Evolutionary conservation across 371 early-diverging fungal genomes (phyloP).

Genomic region (Mortierella sp.): DNA sequence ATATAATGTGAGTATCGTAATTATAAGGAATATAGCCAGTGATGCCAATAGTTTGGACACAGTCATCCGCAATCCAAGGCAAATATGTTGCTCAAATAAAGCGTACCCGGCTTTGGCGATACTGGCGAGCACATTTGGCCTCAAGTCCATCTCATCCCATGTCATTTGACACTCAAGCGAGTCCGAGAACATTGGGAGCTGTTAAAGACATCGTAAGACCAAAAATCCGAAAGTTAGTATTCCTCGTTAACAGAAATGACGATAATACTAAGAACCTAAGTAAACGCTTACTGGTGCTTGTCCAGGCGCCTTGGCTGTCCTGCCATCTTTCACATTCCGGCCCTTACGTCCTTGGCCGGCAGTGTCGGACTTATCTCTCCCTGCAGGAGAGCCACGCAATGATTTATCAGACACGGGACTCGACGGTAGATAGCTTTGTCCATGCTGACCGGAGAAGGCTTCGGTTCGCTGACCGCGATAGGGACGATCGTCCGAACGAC

Average conservation of each 20-base stretch:
- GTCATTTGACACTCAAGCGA: conserved; percentile 46
- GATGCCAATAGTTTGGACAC: no score
- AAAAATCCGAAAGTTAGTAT: not conserved
- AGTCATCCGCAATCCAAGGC: no score
- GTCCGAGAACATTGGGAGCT: conserved; percentile 29
- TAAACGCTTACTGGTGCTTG: not conserved
- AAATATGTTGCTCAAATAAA: no score
- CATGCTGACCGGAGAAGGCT: conserved; percentile 4
- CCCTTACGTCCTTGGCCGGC: not conserved
- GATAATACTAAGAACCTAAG: no score
- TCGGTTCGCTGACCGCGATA: conserved; percentile 5
- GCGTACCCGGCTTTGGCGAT: conserved; percentile 41
- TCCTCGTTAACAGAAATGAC: no score
- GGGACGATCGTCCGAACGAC: not conserved
- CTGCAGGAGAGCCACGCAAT: conserved; percentile 6
- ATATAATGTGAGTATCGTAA: no score
- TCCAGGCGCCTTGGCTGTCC: not conserved
- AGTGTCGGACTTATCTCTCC: conserved; percentile 4
- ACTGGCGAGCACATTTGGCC: conserved; percentile 22
- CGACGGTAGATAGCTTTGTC: conserved; percentile 4
- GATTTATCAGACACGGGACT: conserved; percentile 1
- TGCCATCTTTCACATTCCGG: conserved; percentile 1
- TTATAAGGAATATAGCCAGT: no score
- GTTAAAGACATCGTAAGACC: not conserved
- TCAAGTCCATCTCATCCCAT: conserved; percentile 43